Evolutionary conservation across 2,329 filamentous ascomycete genomes (phyloP).

Genomic region (Xylaria sp.): DNA sequence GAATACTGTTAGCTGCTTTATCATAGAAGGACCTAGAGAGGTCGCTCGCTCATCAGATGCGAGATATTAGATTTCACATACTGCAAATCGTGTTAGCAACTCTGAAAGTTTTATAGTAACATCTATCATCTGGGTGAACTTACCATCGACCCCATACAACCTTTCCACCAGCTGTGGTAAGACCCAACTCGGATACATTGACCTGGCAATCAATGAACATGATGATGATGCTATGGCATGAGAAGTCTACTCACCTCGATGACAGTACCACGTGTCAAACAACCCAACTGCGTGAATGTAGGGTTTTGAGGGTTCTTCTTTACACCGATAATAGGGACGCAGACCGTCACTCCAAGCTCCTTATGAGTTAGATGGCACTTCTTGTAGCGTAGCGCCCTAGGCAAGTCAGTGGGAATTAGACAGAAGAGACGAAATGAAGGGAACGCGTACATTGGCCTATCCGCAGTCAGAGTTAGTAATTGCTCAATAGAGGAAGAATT

Average conservation of each 20-base stretch:
- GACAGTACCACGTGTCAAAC: slow-evolving; percentile 69
- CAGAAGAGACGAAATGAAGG: neutral
- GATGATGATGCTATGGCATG: neutral
- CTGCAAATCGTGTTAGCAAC: slow-evolving; percentile 6
- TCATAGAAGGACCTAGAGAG: neutral
- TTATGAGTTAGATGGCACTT: slow-evolving; percentile 68
- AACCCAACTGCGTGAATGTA: slow-evolving; percentile 61
- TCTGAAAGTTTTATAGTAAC: slow-evolving; percentile 36
- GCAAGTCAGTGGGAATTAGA: too few relatives aligned
- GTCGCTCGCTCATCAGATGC: neutral
- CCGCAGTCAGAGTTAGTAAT: too few relatives aligned
- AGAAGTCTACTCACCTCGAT: slow-evolving; percentile 63
- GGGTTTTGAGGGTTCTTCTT: slow-evolving; percentile 81
- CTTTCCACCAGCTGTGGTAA: slow-evolving; percentile 90
- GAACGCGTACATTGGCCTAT: neutral
- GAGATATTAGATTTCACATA: neutral
- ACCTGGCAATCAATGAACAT: slow-evolving; percentile 71
- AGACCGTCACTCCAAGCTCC: slow-evolving; percentile 11
- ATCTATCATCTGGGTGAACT: too few relatives aligned
- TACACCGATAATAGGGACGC: slow-evolving; percentile 59
- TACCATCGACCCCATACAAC: slow-evolving; percentile 76
- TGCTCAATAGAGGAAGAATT: too few relatives aligned
- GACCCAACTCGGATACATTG: slow-evolving; percentile 88
- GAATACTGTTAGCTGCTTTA: slow-evolving; percentile 5
- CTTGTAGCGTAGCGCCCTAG: slow-evolving; percentile 63